Evolutionary conservation across 2,329 filamentous ascomycete genomes (phyloP).

Genomic region (Periconia sp.): DNA sequence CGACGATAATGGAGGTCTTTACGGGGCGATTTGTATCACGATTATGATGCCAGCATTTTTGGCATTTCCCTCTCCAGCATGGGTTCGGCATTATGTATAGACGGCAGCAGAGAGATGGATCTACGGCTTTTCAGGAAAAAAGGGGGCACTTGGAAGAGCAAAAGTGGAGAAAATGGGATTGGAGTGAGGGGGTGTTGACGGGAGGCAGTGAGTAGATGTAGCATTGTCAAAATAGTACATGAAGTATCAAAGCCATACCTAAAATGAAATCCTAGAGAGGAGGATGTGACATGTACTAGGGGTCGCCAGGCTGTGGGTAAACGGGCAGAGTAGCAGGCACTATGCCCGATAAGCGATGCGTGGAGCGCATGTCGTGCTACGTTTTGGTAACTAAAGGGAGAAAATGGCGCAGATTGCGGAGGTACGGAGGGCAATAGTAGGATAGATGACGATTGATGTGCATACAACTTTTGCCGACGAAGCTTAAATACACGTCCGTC

Average conservation of each 20-base stretch:
- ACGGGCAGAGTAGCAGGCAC: no score
- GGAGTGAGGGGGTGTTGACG: no score
- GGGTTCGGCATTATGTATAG: slow-evolving; percentile 29
- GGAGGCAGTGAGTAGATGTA: not conserved
- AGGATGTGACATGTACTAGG: not conserved
- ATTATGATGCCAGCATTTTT: slow-evolving; percentile 16
- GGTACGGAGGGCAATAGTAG: slow-evolving; percentile 1
- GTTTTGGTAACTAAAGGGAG: not conserved
- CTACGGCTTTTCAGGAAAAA: not conserved
- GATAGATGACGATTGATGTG: not conserved
- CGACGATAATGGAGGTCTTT: slow-evolving; percentile 8
- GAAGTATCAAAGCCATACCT: not conserved
- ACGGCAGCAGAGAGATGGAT: slow-evolving; percentile 5
- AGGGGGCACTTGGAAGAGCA: not conserved
- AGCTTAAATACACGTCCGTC: not conserved
- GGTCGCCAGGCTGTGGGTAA: not conserved
- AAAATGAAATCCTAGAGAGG: not conserved
- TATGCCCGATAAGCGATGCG: not conserved
- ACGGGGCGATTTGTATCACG: slow-evolving; percentile 27
- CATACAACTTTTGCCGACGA: slow-evolving; percentile 4
- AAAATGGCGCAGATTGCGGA: slow-evolving; percentile 3
- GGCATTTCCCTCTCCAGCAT: slow-evolving; percentile 34
- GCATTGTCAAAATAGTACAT: not conserved
- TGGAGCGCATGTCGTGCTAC: not conserved
- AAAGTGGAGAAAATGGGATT: not conserved